Percentiles rank a stretch among this genome's conserved stretches.
Evolutionary conservation across 352 stramenopile species (phyloP).

Genomic region (Globisporangium uncinulatum): DNA sequence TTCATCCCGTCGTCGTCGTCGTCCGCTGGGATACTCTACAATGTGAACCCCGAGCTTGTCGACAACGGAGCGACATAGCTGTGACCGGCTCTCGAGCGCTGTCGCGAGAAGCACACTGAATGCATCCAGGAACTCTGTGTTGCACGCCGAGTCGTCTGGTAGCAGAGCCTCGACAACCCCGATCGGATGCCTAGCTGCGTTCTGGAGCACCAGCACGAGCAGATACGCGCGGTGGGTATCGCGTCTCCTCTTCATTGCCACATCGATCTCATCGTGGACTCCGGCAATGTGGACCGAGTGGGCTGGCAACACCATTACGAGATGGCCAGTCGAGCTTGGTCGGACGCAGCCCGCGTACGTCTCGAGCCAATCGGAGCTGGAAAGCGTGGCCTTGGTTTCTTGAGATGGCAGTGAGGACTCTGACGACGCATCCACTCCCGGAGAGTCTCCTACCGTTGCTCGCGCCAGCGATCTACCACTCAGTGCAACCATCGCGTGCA

Average conservation of each 20-base stretch:
- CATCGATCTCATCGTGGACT: constrained; percentile 10
- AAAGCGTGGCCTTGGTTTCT: neutral
- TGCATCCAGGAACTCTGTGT: constrained; percentile 16
- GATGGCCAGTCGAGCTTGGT: constrained; percentile 12
- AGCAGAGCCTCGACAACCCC: constrained; percentile 17
- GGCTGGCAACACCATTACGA: constrained; percentile 13
- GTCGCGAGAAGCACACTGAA: constrained; percentile 15
- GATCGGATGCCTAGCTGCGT: neutral
- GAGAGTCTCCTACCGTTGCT: neutral
- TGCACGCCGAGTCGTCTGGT: neutral
- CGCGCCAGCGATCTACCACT: neutral
- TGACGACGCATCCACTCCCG: neutral
- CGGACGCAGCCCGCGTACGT: constrained; percentile 3
- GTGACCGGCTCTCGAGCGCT: constrained; percentile 10
- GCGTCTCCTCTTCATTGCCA: constrained; percentile 2
- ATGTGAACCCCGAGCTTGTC: constrained; percentile 8
- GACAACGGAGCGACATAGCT: constrained; percentile 12
- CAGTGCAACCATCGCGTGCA: constrained; percentile 2
- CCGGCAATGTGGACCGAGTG: constrained; percentile 4
- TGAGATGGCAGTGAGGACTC: neutral
- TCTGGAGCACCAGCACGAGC: constrained; percentile 15
- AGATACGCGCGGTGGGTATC: constrained; percentile 4
- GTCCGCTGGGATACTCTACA: neutral
- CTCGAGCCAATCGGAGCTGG: constrained; percentile 3
- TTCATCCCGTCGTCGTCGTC: neutral